These are phyloP conservation scores for Penicillium longicatenatum DNA, from an alignment of 495 filamentous ascomycete species.

Conservation along the genomic window DNA sequence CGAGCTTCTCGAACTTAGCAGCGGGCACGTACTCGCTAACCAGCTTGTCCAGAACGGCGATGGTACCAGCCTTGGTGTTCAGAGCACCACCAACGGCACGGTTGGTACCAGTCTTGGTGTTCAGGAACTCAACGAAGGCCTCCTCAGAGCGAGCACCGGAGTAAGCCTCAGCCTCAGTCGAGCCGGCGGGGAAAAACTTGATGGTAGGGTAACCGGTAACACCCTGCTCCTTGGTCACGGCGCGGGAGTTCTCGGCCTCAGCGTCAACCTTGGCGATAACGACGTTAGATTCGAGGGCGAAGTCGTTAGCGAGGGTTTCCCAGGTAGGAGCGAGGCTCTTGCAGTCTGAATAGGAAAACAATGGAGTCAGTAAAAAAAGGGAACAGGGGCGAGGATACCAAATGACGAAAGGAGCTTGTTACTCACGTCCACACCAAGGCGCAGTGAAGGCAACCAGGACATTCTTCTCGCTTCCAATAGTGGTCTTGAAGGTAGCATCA, in stretches of 20 bases:
- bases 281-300: constrained; percentile 71
- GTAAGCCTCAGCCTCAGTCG: constrained; percentile 71
- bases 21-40: constrained; percentile 63
- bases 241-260: constrained; percentile 81
- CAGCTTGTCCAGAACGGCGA: constrained; percentile 73
- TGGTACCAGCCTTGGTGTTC: constrained; percentile 76
- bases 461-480: constrained; percentile 82
- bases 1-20: constrained; percentile 56
- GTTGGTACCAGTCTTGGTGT: constrained; percentile 86
- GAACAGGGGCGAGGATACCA: not conserved
- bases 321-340: constrained; percentile 89
- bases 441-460: constrained; percentile 96
- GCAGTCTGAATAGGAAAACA: constrained; percentile 68
- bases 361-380: constrained; percentile 24
- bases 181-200: constrained; percentile 95
- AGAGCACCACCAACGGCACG: constrained; percentile 81
- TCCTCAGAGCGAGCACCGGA: constrained; percentile 75
- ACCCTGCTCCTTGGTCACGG: constrained; percentile 72
- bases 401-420: constrained; percentile 6
- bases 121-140: constrained; percentile 79
- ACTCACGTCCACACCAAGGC: constrained; percentile 96
- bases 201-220: constrained; percentile 91
- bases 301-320: constrained; percentile 85
- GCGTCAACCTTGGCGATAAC: constrained; percentile 94
- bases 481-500: constrained; percentile 73